Percentiles rank a stretch among this genome's conserved stretches.
Conservation (phyloP, 2,329 filamentous ascomycete genomes). For the Nemania diffusa region DNA sequence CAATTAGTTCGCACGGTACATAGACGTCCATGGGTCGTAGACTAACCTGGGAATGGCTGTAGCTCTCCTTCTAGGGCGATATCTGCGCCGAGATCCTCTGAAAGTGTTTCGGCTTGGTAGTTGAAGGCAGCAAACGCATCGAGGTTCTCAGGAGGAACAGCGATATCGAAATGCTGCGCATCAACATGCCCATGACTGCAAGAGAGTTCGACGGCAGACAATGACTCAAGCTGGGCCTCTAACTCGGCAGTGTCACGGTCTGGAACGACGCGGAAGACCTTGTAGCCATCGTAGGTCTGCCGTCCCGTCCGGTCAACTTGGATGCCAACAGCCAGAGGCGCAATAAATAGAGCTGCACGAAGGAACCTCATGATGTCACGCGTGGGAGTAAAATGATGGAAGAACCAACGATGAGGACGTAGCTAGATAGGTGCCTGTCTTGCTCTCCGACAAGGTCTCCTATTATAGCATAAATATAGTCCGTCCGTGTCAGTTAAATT, state of each 20-base stretch:
- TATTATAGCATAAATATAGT: slow-evolving; percentile 25
- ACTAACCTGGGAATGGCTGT: slow-evolving; percentile 45
- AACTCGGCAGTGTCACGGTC: slow-evolving; percentile 42
- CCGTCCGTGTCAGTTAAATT: slow-evolving; percentile 16
- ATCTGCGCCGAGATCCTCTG: slow-evolving; percentile 48
- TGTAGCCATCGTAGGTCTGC: slow-evolving; percentile 51
- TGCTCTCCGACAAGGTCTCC: neutral
- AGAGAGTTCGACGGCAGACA: slow-evolving; percentile 46
- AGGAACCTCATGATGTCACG: slow-evolving; percentile 31
- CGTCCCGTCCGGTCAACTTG: slow-evolving; percentile 42
- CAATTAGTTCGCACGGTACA: slow-evolving; percentile 14
- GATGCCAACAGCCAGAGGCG: slow-evolving; percentile 28
- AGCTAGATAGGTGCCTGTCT: neutral
- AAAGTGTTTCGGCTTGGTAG: slow-evolving; percentile 44
- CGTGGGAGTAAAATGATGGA: neutral
- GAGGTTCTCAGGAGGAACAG: slow-evolving; percentile 49
- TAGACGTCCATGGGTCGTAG: neutral
- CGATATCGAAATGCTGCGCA: slow-evolving; percentile 49
- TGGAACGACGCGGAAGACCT: slow-evolving; percentile 49
- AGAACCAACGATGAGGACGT: neutral
- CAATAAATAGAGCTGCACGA: slow-evolving; percentile 27
- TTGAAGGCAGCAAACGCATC: slow-evolving; percentile 47
- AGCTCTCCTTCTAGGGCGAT: slow-evolving; percentile 50
- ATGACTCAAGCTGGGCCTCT: slow-evolving; percentile 45
- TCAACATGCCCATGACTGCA: slow-evolving; percentile 42